phyloP scores from a whole-genome alignment of 2,329 filamentous ascomycete species.

The Botrytis deweyae region DNA sequence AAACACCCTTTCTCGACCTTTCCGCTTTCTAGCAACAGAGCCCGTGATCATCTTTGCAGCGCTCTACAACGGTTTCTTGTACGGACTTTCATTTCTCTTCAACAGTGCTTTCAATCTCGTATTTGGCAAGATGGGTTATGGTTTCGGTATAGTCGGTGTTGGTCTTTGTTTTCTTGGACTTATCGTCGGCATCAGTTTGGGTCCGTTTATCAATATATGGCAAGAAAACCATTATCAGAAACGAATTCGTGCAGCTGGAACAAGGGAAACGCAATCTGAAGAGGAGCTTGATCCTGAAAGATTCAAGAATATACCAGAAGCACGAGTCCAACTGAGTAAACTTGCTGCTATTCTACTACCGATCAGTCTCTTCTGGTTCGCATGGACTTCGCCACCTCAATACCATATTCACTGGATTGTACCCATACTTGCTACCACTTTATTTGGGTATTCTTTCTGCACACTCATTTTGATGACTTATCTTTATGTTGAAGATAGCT shows the following conservation, averaged over 20 bases:
- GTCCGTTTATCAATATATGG: slow-evolving; percentile 45
- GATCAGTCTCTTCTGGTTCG: slow-evolving; percentile 43
- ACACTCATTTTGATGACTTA: slow-evolving; percentile 51
- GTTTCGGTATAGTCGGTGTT: slow-evolving; percentile 43
- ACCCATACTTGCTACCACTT: slow-evolving; percentile 49
- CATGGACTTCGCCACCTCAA: slow-evolving; percentile 38
- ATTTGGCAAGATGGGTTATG: slow-evolving; percentile 46
- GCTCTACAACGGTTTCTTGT: slow-evolving; percentile 59
- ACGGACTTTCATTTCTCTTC: slow-evolving; percentile 51
- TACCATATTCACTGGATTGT: slow-evolving; percentile 42
- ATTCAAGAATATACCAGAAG: slow-evolving; percentile 44
- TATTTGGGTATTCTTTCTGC: slow-evolving; percentile 53
- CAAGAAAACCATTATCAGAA: slow-evolving; percentile 41
- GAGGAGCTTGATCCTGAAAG: background rate
- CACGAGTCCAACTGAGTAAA: slow-evolving; percentile 44
- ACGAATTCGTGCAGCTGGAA: slow-evolving; percentile 41
- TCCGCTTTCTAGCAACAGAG: slow-evolving; percentile 57
- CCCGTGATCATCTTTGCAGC: slow-evolving; percentile 60
- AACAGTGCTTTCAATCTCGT: slow-evolving; percentile 47
- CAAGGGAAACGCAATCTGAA: background rate
- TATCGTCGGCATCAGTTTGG: slow-evolving; percentile 44
- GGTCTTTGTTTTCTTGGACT: slow-evolving; percentile 44
- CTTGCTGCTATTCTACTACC: slow-evolving; percentile 42
- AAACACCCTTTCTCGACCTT: slow-evolving; percentile 37
- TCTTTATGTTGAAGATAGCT: slow-evolving; percentile 50